These are phyloP conservation scores for Sugiyamaella valdiviana DNA, from an alignment of 805 yeast species.

Conservation along the genomic window DNA sequence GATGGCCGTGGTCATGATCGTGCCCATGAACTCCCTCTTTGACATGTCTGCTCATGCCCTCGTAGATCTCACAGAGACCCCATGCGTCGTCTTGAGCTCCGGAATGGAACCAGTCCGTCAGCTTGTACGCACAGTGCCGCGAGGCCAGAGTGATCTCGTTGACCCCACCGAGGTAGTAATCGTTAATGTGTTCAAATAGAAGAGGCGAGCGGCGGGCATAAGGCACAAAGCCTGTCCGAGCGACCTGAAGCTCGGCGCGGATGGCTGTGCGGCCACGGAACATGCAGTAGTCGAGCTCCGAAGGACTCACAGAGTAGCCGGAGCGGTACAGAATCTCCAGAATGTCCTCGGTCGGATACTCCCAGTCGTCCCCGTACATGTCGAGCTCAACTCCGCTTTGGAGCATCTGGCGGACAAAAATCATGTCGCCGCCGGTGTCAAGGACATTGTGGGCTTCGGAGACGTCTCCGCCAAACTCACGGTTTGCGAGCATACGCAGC, in stretches of 20 bases:
- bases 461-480: constrained; percentile 50
- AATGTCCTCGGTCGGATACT: constrained; percentile 41
- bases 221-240: constrained; percentile 28
- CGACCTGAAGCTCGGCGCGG: constrained; percentile 39
- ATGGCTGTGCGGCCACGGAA: constrained; percentile 49
- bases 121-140: constrained; percentile 34
- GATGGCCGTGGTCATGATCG: neutral
- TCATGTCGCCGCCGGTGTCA: constrained; percentile 62
- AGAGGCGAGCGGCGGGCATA: constrained; percentile 41
- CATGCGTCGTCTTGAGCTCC: constrained; percentile 27
- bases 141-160: constrained; percentile 41
- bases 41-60: constrained; percentile 19
- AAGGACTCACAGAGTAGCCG: constrained; percentile 34
- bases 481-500: constrained; percentile 42
- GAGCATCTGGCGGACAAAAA: constrained; percentile 39
- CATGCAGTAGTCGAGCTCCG: constrained; percentile 45
- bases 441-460: constrained; percentile 46
- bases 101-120: constrained; percentile 39
- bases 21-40: neutral
- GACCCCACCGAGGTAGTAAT: constrained; percentile 49
- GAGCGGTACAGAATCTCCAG: constrained; percentile 34
- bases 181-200: constrained; percentile 38
- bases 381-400: constrained; percentile 25
- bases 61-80: constrained; percentile 32
- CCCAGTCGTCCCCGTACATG: constrained; percentile 30